A percentile compares a stretch with the other conserved stretches of the same genome.
Conservation (phyloP, 176 grass and related monocot species). For the Elaeis guineensis region DNA sequence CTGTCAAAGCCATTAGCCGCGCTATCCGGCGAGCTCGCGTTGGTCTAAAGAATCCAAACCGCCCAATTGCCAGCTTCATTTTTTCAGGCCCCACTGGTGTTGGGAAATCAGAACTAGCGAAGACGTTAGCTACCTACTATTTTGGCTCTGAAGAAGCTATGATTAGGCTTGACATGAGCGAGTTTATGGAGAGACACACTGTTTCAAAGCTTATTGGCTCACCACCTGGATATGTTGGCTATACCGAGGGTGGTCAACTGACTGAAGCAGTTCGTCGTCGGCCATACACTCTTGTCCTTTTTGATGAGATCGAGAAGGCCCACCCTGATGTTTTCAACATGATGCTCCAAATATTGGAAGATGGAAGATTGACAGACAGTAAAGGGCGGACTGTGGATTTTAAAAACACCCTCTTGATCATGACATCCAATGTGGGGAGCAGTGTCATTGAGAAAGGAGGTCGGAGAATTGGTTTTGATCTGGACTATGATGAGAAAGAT, state of each 20-base stretch:
- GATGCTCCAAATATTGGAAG: slow-evolving; percentile 21
- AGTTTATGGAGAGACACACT: slow-evolving; percentile 19
- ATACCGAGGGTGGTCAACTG: slow-evolving; percentile 15
- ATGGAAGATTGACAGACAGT: slow-evolving; percentile 15
- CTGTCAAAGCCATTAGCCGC: slow-evolving; percentile 13
- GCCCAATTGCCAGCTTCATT: slow-evolving; percentile 13
- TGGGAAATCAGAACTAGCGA: slow-evolving; percentile 17
- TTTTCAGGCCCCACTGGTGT: slow-evolving; percentile 16
- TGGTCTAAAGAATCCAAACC: slow-evolving; percentile 11
- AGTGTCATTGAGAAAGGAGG: too few relatives aligned
- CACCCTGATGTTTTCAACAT: slow-evolving; percentile 19
- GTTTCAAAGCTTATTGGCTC: slow-evolving; percentile 16
- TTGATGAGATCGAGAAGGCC: slow-evolving; percentile 22
- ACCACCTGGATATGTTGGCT: slow-evolving; percentile 20
- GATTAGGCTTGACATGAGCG: slow-evolving; percentile 19
- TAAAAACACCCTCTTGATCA: too few relatives aligned
- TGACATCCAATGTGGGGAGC: too few relatives aligned
- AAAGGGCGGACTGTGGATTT: slow-evolving; percentile 3
- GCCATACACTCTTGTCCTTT: slow-evolving; percentile 5
- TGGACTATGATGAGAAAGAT: too few relatives aligned
- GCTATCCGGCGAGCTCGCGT: slow-evolving; percentile 17
- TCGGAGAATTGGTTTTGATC: too few relatives aligned
- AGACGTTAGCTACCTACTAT: slow-evolving; percentile 11
- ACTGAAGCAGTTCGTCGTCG: slow-evolving; percentile 11
- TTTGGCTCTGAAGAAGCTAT: slow-evolving; percentile 16